These are phyloP conservation scores for Trichoderma asperelloides DNA, from an alignment of 495 filamentous ascomycete species.

Conservation along the genomic window DNA sequence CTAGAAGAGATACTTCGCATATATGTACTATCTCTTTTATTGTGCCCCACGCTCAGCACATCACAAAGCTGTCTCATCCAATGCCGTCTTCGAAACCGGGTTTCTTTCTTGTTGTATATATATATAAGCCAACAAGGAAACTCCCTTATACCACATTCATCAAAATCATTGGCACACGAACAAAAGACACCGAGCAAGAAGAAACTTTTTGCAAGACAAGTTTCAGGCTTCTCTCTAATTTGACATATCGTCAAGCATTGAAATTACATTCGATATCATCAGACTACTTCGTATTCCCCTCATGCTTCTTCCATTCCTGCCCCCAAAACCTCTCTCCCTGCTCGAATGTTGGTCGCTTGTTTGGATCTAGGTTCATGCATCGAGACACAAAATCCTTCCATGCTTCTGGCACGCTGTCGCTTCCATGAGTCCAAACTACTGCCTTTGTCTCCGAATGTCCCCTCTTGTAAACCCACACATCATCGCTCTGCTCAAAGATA, in stretches of 20 bases:
- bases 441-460: neutral
- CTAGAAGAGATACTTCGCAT: too few relatives aligned
- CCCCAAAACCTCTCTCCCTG: neutral
- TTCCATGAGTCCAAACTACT: neutral
- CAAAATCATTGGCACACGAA: too few relatives aligned
- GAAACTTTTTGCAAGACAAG: too few relatives aligned
- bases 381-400: neutral
- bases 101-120: too few relatives aligned
- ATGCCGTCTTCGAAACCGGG: too few relatives aligned
- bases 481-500: neutral
- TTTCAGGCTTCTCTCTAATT: too few relatives aligned
- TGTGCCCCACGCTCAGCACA: too few relatives aligned
- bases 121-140: too few relatives aligned
- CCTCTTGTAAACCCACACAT: neutral
- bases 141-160: too few relatives aligned
- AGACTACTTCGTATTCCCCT: neutral
- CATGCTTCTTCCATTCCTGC: neutral
- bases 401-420: neutral
- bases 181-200: too few relatives aligned
- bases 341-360: neutral
- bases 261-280: neutral
- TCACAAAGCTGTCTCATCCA: too few relatives aligned
- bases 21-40: too few relatives aligned
- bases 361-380: neutral
- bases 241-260: neutral